phyloP scores from a whole-genome alignment of 2,329 filamentous ascomycete species.

The Aspergillus flavus region DNA sequence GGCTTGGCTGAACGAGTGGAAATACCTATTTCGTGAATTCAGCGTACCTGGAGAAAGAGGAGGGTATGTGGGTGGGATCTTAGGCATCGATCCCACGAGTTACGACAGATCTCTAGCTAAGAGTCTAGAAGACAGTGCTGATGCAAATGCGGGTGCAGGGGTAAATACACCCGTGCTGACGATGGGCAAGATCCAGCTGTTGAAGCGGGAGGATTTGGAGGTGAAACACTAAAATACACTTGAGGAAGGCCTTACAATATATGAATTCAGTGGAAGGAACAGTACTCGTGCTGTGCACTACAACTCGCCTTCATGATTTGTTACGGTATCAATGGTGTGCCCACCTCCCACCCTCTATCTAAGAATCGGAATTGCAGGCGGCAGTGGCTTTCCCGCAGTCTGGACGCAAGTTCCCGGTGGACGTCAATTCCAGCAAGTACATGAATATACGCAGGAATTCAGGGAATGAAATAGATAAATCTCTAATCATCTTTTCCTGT shows the following conservation, averaged over 20 bases:
- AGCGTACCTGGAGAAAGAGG: conserved; percentile 93
- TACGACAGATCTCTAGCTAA: conserved; percentile 50
- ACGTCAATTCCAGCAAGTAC: not conserved
- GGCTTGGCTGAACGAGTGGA: conserved; percentile 90
- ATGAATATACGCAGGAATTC: not conserved
- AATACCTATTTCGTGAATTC: conserved; percentile 94
- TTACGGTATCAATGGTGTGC: not conserved
- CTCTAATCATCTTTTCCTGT: not conserved
- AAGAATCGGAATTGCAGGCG: not conserved
- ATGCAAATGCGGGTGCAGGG: conserved; percentile 28
- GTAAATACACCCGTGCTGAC: conserved; percentile 32
- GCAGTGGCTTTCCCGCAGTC: not conserved
- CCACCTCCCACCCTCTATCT: not conserved
- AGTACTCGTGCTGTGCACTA: not conserved
- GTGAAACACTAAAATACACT: conserved; percentile 16
- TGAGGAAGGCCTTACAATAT: not conserved
- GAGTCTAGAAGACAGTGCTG: conserved; percentile 26
- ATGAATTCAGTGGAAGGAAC: not conserved
- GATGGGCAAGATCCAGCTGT: conserved; percentile 49
- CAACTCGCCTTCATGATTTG: not conserved
- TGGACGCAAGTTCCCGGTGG: not conserved
- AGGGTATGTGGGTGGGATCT: conserved; percentile 67
- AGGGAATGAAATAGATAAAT: conserved; percentile 6
- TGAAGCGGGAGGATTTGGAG: conserved; percentile 48
- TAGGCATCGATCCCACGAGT: conserved; percentile 65